Conservation (phyloP, 2,329 filamentous ascomycete genomes). For the Colletotrichum noveboracense region DNA sequence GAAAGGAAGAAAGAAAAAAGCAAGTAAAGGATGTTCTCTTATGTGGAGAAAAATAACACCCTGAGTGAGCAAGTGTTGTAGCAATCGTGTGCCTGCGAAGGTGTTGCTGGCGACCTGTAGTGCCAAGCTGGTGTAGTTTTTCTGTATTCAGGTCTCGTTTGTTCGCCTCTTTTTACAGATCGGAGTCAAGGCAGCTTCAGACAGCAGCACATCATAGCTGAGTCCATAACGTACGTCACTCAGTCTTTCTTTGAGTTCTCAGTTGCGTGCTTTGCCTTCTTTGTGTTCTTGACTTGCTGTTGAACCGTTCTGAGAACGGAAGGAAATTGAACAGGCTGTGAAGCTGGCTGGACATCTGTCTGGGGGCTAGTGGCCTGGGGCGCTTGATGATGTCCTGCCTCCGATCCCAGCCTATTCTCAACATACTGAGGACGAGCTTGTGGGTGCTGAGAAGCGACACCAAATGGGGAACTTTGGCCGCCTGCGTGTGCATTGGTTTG, state of each 20-base stretch:
- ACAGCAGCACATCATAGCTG: not conserved
- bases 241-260: not conserved
- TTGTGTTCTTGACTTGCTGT: not conserved
- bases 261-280: not conserved
- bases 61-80: not conserved
- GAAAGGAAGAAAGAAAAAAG: not conserved
- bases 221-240: not conserved
- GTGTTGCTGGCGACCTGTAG: not conserved
- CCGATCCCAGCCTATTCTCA: not conserved
- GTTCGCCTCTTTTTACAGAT: not conserved
- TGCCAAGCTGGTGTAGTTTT: not conserved
- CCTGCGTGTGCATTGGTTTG: not conserved
- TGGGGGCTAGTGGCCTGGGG: not conserved
- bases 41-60: not conserved
- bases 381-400: not conserved
- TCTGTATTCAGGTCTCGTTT: not conserved
- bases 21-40: not conserved
- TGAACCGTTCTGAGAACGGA: not conserved
- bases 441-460: not conserved
- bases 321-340: not conserved
- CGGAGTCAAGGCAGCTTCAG: not conserved
- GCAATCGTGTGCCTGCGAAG: not conserved
- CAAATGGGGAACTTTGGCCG: not conserved
- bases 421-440: not conserved
- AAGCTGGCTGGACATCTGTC: not conserved